Evolutionary conservation across 305 asterid species (phyloP), one percentile per base, ranked within the genome.

Genomic region (Fraxinus sp.): DNA sequence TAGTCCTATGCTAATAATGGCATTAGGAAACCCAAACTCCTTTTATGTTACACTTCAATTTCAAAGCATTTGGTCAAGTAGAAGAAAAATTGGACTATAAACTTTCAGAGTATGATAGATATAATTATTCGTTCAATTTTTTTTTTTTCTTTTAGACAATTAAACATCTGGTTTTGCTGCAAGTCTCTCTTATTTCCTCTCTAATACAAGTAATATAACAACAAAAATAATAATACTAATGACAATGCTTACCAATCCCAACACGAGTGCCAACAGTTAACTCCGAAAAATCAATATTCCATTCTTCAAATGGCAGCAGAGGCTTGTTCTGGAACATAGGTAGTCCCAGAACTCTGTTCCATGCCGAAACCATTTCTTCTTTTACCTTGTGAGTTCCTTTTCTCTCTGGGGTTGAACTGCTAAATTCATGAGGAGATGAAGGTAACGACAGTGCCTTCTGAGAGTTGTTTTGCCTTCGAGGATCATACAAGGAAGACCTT

Each of bases 211-310:
- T 64, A 64, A 64, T 22, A 64, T 13, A 64, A 64, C 35, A 55
- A 55, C 72, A 24, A 24, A 7, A 59, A 22, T 9, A 64, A 64
- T 64, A 64, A 64, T 30, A 11, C 24, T 70, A 70, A 81, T 35
- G 76, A 52, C 39, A 78, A 87, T 80, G 79, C 95, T 90, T 86
- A 97, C 99, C 98, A 83, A 97, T 97, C 80, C 99, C 99, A 82
- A 94, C 97, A 52, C 98, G 98, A 80, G 96, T 93, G 84, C 99
- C 98, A 13, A 97, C 96, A 80, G 94, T 89, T 80, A 94, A 80
- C 89, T 97, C 99, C 4, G 97, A 91, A 89, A 88, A 97, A 83
- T 93, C 99, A 86, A 97, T 94, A 87, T 94, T 91, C 99, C 99
- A 97, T 87, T 94, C 98, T 68, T 91, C 96, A 85, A 85, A 97